Evolutionary conservation across 208 protist genomes (phyloP).

Genomic region (Leishmania braziliensis): DNA sequence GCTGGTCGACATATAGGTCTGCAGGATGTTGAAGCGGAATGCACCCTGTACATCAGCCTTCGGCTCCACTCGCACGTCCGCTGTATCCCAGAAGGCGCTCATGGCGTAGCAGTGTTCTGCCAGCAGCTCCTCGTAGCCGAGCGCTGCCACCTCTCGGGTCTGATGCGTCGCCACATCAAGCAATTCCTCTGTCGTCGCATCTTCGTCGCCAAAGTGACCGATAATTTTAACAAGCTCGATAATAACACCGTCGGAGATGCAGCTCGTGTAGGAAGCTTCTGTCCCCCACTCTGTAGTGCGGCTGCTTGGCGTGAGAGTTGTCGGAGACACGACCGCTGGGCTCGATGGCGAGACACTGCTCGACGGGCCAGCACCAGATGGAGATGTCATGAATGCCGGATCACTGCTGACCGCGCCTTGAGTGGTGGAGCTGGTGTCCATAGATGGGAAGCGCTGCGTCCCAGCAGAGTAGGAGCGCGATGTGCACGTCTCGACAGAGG

Average conservation of each 20-base stretch:
- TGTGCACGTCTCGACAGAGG: slow-evolving; percentile 60
- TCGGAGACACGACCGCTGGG: slow-evolving; percentile 20
- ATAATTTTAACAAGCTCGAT: slow-evolving; percentile 86
- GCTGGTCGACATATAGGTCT: slow-evolving; percentile 70
- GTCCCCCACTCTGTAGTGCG: slow-evolving; percentile 66
- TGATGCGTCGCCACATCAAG: slow-evolving; percentile 68
- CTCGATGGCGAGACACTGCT: slow-evolving; percentile 15
- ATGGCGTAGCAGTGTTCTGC: slow-evolving; percentile 68
- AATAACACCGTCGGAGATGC: slow-evolving; percentile 62
- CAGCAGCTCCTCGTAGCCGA: slow-evolving; percentile 65
- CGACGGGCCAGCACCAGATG: slow-evolving; percentile 5
- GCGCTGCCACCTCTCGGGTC: slow-evolving; percentile 52
- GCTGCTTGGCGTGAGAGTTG: slow-evolving; percentile 51
- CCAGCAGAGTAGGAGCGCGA: slow-evolving; percentile 28
- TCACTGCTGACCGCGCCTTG: slow-evolving; percentile 8
- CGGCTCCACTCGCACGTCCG: slow-evolving; percentile 67
- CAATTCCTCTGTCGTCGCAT: slow-evolving; percentile 81
- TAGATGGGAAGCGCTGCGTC: slow-evolving; percentile 8
- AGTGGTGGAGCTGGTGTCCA: slow-evolving; percentile 10
- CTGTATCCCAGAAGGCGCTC: slow-evolving; percentile 70
- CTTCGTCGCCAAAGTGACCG: slow-evolving; percentile 79
- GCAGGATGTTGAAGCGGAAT: slow-evolving; percentile 87
- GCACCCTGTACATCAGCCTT: slow-evolving; percentile 66
- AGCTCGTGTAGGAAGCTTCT: slow-evolving; percentile 81
- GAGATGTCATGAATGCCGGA: slow-evolving; percentile 19